These are phyloP conservation scores for Cenococcum geophilum DNA, from an alignment of 495 filamentous ascomycete genomes.

Conservation along the genomic window DNA sequence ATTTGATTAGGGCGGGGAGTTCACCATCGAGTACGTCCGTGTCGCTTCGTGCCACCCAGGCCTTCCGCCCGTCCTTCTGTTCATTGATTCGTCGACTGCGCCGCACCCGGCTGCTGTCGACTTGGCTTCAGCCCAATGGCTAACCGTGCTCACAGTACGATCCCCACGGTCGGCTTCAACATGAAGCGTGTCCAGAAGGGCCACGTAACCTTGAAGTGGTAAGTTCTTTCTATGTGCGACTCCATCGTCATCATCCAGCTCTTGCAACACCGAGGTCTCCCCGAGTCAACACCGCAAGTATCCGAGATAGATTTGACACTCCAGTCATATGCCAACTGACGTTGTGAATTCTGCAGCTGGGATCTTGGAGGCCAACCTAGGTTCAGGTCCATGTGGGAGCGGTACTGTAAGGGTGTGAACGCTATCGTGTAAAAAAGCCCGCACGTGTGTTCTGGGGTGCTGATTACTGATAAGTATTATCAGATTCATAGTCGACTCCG, in stretches of 20 bases:
- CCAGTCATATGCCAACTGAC: conserved; percentile 23
- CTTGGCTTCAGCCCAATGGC: conserved; percentile 25
- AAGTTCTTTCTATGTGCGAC: conserved; percentile 27
- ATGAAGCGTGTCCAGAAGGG: conserved; percentile 98
- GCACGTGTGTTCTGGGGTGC: background rate
- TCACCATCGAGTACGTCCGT: conserved; percentile 90
- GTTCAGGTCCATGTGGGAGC: conserved; percentile 98
- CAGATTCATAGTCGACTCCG: conserved; percentile 91
- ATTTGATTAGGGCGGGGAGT: conserved; percentile 78
- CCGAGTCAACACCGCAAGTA: conserved; percentile 17
- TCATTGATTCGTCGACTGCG: conserved; percentile 12
- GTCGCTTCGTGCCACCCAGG: conserved; percentile 12
- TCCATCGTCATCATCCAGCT: conserved; percentile 19
- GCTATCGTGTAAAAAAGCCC: conserved; percentile 72
- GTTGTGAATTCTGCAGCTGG: conserved; percentile 55
- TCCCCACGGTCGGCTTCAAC: conserved; percentile 97
- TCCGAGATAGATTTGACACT: conserved; percentile 13
- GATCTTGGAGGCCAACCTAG: conserved; percentile 95
- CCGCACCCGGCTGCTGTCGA: conserved; percentile 12
- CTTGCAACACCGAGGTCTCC: conserved; percentile 17
- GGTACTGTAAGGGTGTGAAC: conserved; percentile 95
- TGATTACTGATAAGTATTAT: conserved; percentile 22
- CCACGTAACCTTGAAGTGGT: conserved; percentile 98
- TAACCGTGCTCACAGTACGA: conserved; percentile 61
- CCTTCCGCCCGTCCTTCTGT: conserved; percentile 17